phyloP scores from a whole-genome alignment of 2,329 filamentous ascomycete genomes.

The Pseudogymnoascus sp. region DNA sequence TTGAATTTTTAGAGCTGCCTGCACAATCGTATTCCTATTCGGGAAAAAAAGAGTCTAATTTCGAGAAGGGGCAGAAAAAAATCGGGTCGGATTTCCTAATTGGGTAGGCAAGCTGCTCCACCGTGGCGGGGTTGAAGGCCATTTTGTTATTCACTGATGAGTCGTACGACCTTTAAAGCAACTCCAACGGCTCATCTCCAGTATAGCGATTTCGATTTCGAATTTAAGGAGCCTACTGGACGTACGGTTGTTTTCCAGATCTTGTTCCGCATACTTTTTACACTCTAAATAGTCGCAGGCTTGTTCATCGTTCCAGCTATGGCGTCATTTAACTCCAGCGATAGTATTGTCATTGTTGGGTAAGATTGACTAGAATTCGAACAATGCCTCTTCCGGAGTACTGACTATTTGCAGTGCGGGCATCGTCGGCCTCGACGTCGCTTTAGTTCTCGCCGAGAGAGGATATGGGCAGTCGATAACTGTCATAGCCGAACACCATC shows the following conservation, averaged over 20 bases:
- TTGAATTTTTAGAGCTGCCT: neutral
- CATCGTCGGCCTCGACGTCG: constrained; percentile 35
- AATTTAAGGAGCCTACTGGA: neutral
- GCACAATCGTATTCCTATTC: neutral
- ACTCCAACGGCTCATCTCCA: neutral
- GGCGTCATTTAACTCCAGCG: constrained; percentile 1
- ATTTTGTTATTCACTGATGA: neutral
- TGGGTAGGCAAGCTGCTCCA: constrained; percentile 4
- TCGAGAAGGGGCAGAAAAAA: neutral
- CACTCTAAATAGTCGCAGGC: neutral
- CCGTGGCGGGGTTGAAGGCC: neutral
- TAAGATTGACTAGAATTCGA: neutral
- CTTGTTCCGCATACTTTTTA: neutral
- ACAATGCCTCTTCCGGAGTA: neutral
- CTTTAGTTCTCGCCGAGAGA: constrained; percentile 30
- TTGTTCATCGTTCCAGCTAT: neutral
- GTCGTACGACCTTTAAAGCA: constrained; percentile 8
- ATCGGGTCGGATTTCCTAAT: constrained; percentile 1
- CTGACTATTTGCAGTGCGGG: constrained; percentile 19
- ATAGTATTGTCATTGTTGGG: constrained; percentile 10
- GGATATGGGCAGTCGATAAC: constrained; percentile 32
- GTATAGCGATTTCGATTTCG: neutral
- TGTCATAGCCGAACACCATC: constrained; percentile 35
- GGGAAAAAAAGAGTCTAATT: neutral
- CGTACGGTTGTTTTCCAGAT: neutral